Conservation (phyloP, 2,329 filamentous ascomycete genomes). For the Neophaeococcomyces mojaviensis region DNA sequence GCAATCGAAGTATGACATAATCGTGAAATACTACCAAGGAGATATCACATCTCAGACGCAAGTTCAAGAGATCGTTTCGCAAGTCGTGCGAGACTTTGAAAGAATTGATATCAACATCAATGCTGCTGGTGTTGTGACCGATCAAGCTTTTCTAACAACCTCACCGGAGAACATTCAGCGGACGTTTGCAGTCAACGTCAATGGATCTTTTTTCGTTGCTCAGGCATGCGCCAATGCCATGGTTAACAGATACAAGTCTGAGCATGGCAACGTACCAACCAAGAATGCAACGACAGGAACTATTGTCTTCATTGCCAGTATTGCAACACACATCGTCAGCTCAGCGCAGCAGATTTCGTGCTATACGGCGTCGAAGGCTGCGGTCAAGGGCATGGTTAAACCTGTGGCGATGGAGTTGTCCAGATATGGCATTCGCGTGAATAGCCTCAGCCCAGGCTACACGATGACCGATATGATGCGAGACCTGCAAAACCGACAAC, state of each 20-base stretch:
- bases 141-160: conserved; percentile 25
- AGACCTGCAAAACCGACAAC: conserved; percentile 16
- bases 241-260: conserved; percentile 14
- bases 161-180: conserved; percentile 28
- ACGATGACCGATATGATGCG: conserved; percentile 26
- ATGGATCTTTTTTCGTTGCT: conserved; percentile 23
- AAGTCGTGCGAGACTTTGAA: conserved; percentile 9
- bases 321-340: conserved; percentile 29
- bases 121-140: conserved; percentile 25
- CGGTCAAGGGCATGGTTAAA: conserved; percentile 67
- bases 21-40: conserved; percentile 9
- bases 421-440: conserved; percentile 27
- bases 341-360: conserved; percentile 27
- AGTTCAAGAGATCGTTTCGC: conserved; percentile 1
- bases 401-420: conserved; percentile 49
- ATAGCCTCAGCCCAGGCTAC: conserved; percentile 26
- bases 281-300: conserved; percentile 20
- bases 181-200: conserved; percentile 24
- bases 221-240: conserved; percentile 25
- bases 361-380: conserved; percentile 68
- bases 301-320: conserved; percentile 30
- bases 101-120: conserved; percentile 18
- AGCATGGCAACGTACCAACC: conserved; percentile 11
- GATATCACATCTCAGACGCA: conserved; percentile 8
- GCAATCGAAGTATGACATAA: background rate